Evolutionary conservation across 2,329 filamentous ascomycete genomes (phyloP).

Genomic region (Trichothecium roseum): DNA sequence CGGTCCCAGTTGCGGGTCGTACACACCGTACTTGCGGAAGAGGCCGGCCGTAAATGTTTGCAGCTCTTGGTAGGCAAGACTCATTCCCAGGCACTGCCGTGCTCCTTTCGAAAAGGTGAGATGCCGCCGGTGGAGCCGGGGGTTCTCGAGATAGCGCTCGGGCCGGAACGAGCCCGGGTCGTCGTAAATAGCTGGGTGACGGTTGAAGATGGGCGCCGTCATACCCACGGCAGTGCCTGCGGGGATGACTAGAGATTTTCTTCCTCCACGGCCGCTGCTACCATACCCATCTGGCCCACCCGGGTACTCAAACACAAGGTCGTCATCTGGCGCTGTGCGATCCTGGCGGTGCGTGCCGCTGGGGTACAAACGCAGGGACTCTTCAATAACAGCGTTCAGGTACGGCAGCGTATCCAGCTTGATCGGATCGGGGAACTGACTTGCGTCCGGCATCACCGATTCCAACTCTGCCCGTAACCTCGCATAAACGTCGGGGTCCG

Average conservation of each 20-base stretch:
- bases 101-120: slow-evolving; percentile 10
- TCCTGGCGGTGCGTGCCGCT: slow-evolving; percentile 19
- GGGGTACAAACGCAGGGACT: slow-evolving; percentile 28
- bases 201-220: slow-evolving; percentile 19
- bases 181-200: slow-evolving; percentile 5
- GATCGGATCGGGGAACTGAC: slow-evolving; percentile 8
- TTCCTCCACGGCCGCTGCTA: no score
- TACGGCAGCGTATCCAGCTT: slow-evolving; percentile 22
- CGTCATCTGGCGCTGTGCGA: slow-evolving; percentile 17
- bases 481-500: slow-evolving; percentile 15
- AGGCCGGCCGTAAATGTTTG: slow-evolving; percentile 10
- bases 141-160: slow-evolving; percentile 9
- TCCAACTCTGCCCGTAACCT: slow-evolving; percentile 22
- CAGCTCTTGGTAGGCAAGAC: slow-evolving; percentile 11
- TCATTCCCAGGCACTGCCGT: slow-evolving; percentile 11
- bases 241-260: slow-evolving; percentile 18
- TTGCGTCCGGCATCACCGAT: slow-evolving; percentile 5
- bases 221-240: slow-evolving; percentile 22
- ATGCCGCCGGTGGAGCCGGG: slow-evolving; percentile 4
- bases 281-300: no score
- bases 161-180: slow-evolving; percentile 17
- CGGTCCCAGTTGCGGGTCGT: slow-evolving; percentile 5
- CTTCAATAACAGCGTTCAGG: slow-evolving; percentile 26
- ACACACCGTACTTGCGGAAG: slow-evolving; percentile 9
- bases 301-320: slow-evolving; percentile 13